Evolutionary conservation across 768 basidiomycete genomes (phyloP), one percentile per base, ranked within the genome.

Genomic region (Trametes maxima): DNA sequence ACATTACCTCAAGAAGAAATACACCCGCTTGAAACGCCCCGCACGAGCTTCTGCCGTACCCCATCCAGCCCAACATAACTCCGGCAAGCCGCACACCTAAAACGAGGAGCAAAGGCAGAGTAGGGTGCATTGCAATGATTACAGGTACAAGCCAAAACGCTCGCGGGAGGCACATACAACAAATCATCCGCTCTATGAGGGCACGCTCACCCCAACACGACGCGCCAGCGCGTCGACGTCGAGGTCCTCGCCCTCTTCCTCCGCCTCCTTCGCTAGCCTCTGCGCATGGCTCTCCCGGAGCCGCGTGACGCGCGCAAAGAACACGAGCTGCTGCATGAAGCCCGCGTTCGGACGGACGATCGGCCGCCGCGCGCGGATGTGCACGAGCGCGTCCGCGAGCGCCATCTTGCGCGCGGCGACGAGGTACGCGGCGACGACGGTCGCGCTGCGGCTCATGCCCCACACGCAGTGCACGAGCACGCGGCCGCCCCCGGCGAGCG

Each of bases 281-380:
- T 25, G 47, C 12, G 45, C 46, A 17, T 52, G 48, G 21, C 25
- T 54, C 35, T 59, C 54, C 35, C 58, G 42, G 24, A 59, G 24
- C 42, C 63, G 51, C 16, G 53, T 65, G 14, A 58, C 49, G 14
- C 28, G 39, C 61, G 63, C 67, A 46, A 51, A 75, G 37, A 65
- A 45, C 52, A 64, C 45, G 40, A 76, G 69, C 62, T 76, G 75
- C n/a, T 52, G 44, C 57, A 72, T 54, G 64, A 76, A 76, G 12
- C 75, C 75, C 17, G 52, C 48, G 56, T 76, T 76, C 14, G 75
- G 75, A 25, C 66, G 52, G 25, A 70, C 71, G 22, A 75, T 60
- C 19, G 57, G 28, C 2, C 75, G 64, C 19, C 61, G 64, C 5
- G 62, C 42, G 37, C 68, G 64, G 40, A 70, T 63, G 25, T 60